phyloP scores from a whole-genome alignment of 108 stramenopile species.

The Pelagomonas calceolata region DNA sequence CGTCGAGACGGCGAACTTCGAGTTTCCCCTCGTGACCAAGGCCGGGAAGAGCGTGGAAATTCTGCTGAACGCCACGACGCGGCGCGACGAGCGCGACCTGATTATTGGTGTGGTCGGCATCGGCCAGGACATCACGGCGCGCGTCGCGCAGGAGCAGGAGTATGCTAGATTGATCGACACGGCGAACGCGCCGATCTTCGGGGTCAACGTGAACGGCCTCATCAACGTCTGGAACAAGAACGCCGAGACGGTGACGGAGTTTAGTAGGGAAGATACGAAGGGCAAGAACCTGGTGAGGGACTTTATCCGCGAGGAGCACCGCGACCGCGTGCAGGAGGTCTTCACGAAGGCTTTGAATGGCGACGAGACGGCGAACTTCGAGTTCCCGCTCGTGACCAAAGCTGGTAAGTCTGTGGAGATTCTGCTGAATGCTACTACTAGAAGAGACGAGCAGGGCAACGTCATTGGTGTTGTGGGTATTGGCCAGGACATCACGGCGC shows the following conservation, averaged over 20 bases:
- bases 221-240: conserved; percentile 53
- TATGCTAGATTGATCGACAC: conserved; percentile 36
- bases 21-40: conserved; percentile 52
- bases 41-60: conserved; percentile 37
- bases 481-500: conserved; percentile 13
- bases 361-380: conserved; percentile 3
- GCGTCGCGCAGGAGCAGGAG: conserved; percentile 35
- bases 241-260: conserved; percentile 38
- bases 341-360: not conserved
- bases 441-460: conserved; percentile 5
- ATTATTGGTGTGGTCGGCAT: conserved; percentile 30
- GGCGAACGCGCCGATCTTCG: conserved; percentile 52
- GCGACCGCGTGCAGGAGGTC: not conserved
- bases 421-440: conserved; percentile 9
- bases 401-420: not conserved
- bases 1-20: conserved; percentile 15
- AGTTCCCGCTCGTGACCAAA: conserved; percentile 10
- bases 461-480: conserved; percentile 16
- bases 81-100: conserved; percentile 34
- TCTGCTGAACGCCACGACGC: conserved; percentile 52
- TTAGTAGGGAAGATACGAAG: conserved; percentile 35
- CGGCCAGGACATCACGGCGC: conserved; percentile 59
- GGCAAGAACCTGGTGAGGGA: conserved; percentile 10
- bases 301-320: not conserved
- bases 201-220: conserved; percentile 37